Evolutionary conservation across 2,329 filamentous ascomycete genomes (phyloP).

Genomic region (Bipolaris oryzae): DNA sequence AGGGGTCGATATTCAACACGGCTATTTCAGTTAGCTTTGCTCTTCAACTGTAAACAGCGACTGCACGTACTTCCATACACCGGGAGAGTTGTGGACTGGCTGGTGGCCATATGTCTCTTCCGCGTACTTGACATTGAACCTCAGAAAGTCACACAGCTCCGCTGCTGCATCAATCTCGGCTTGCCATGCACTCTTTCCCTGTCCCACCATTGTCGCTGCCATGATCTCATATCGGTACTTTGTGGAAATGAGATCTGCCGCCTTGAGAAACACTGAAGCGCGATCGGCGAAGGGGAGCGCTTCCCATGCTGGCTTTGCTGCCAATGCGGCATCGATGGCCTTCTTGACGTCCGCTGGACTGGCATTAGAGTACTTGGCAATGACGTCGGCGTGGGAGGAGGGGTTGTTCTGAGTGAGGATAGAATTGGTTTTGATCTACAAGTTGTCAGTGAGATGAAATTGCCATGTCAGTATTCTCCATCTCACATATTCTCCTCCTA

Average conservation of each 20-base stretch:
- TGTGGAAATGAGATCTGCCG: conserved; percentile 83
- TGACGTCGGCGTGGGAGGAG: conserved; percentile 73
- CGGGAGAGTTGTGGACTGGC: conserved; percentile 79
- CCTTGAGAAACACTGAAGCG: conserved; percentile 93
- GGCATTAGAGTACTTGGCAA: conserved; percentile 87
- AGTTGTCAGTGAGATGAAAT: conserved; percentile 15
- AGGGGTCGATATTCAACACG: conserved; percentile 86
- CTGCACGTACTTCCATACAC: conserved; percentile 76
- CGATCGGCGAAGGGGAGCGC: conserved; percentile 85
- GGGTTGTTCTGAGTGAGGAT: conserved; percentile 80
- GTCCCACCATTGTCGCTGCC: conserved; percentile 93
- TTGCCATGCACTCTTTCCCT: conserved; percentile 98
- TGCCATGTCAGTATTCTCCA: not conserved
- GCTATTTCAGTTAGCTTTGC: conserved; percentile 46
- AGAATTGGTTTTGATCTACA: conserved; percentile 69
- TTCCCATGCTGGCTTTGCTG: conserved; percentile 87
- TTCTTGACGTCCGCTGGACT: conserved; percentile 74
- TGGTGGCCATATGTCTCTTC: conserved; percentile 90
- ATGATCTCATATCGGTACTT: conserved; percentile 98
- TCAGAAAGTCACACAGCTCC: conserved; percentile 89
- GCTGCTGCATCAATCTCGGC: conserved; percentile 97
- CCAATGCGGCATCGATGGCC: conserved; percentile 83
- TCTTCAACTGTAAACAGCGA: not conserved
- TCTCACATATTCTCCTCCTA: conserved; percentile 79
- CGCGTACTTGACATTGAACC: conserved; percentile 93